Conservation (phyloP, 2,329 filamentous ascomycete species). For the Botrytis porri region DNA sequence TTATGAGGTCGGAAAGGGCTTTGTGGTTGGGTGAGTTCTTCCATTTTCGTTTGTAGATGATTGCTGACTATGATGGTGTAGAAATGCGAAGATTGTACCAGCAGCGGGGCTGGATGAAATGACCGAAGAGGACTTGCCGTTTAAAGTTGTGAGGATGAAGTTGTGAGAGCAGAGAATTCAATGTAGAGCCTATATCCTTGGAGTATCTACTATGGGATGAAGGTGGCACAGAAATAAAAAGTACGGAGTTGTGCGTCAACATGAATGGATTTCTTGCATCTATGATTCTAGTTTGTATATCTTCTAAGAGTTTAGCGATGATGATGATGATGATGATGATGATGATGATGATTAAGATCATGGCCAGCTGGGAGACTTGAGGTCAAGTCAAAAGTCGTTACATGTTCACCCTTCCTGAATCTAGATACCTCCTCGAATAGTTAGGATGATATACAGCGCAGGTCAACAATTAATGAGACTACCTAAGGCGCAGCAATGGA, state of each 20-base stretch:
- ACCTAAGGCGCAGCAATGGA: not conserved
- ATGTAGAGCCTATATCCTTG: not conserved
- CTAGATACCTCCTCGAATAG: not conserved
- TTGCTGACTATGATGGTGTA: not conserved
- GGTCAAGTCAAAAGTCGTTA: not conserved
- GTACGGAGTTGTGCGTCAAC: not conserved
- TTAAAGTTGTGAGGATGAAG: conserved; percentile 16
- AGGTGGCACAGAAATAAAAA: not conserved
- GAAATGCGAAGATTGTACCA: not conserved
- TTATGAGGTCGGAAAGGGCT: conserved; percentile 10
- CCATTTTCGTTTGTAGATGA: not conserved
- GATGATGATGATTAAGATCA: too few relatives aligned
- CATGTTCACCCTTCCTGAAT: not conserved
- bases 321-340: too few relatives aligned
- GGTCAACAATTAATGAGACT: not conserved
- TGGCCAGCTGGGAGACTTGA: not conserved
- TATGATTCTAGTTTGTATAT: not conserved
- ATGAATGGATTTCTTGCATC: not conserved
- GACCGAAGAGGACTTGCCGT: conserved; percentile 15
- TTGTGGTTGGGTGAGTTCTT: conserved; percentile 3
- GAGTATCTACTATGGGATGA: not conserved
- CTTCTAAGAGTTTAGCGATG: too few relatives aligned
- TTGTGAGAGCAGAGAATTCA: not conserved
- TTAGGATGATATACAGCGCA: not conserved
- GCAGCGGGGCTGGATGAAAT: conserved; percentile 8